phyloP scores from a whole-genome alignment of 352 stramenopile species.

The Phytopythium delawarense region DNA sequence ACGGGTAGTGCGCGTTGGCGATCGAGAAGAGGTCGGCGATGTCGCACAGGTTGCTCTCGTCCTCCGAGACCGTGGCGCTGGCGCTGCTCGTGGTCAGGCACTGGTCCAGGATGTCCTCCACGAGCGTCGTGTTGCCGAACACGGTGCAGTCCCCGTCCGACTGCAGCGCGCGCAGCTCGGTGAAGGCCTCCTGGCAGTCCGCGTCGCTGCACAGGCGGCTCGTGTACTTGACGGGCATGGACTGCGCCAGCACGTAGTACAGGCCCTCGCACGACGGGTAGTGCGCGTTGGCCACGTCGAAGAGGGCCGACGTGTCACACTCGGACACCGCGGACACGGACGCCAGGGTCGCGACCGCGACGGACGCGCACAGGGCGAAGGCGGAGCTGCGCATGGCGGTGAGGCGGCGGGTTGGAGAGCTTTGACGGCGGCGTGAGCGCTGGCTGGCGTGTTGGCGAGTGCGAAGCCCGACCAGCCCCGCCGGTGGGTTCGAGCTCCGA shows the following conservation, averaged over 20 bases:
- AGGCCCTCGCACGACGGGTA: constrained; percentile 18
- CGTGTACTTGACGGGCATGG: constrained; percentile 23
- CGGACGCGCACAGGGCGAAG: background rate
- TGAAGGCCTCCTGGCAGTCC: constrained; percentile 16
- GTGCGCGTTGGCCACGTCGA: constrained; percentile 21
- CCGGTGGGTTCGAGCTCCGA: too few relatives aligned
- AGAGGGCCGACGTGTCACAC: constrained; percentile 19
- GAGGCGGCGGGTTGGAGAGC: background rate
- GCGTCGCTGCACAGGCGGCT: constrained; percentile 13
- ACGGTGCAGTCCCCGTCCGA: constrained; percentile 22
- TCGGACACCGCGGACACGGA: constrained; percentile 3
- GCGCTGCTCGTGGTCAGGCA: background rate
- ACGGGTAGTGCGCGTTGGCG: constrained; percentile 9
- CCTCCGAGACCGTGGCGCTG: background rate
- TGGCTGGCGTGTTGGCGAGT: background rate
- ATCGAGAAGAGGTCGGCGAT: too few relatives aligned
- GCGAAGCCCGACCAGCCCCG: too few relatives aligned
- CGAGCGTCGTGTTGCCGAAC: constrained; percentile 17
- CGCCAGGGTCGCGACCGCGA: background rate
- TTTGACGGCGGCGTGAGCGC: background rate
- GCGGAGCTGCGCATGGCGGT: background rate
- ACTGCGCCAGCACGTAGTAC: constrained; percentile 24
- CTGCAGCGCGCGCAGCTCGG: constrained; percentile 11
- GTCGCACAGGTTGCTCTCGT: too few relatives aligned
- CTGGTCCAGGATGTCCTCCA: constrained; percentile 20